Evolutionary conservation across 2,329 filamentous ascomycete species (phyloP).

Genomic region (Xylaria sp.): DNA sequence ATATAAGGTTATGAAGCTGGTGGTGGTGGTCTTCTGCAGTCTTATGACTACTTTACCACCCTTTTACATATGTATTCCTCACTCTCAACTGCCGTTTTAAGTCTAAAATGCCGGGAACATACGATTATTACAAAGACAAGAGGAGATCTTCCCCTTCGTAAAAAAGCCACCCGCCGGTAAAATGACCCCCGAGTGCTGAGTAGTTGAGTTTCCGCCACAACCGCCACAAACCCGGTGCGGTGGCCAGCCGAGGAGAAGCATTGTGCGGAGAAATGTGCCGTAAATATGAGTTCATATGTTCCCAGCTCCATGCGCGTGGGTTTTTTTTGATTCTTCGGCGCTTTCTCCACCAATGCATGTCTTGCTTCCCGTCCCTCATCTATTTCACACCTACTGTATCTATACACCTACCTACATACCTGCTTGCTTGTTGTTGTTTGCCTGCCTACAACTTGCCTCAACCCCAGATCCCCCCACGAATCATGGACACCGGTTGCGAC

Average conservation of each 20-base stretch:
- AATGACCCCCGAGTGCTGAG: slow-evolving; percentile 3
- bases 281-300: slow-evolving; percentile 32
- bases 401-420: neutral
- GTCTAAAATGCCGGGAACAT: slow-evolving; percentile 6
- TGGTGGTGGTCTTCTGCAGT: neutral
- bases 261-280: slow-evolving; percentile 27
- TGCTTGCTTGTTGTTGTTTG: too few relatives aligned
- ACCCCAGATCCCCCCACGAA: slow-evolving; percentile 19
- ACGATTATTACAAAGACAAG: slow-evolving; percentile 13
- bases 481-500: neutral
- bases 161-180: neutral
- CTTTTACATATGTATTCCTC: neutral
- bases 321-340: neutral
- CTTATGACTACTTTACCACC: slow-evolving; percentile 9
- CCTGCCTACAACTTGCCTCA: neutral
- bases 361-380: slow-evolving; percentile 11
- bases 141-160: neutral
- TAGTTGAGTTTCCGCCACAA: slow-evolving; percentile 6
- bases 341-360: slow-evolving; percentile 24
- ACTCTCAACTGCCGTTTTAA: slow-evolving; percentile 3
- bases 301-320: neutral
- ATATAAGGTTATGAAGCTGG: neutral
- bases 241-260: neutral
- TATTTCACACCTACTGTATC: slow-evolving; percentile 4
- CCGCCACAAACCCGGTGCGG: slow-evolving; percentile 15